A percentile compares a stretch with the other conserved stretches of the same genome.
phyloP scores from a whole-genome alignment of 805 yeast genomes.

The Candida schatavii region DNA sequence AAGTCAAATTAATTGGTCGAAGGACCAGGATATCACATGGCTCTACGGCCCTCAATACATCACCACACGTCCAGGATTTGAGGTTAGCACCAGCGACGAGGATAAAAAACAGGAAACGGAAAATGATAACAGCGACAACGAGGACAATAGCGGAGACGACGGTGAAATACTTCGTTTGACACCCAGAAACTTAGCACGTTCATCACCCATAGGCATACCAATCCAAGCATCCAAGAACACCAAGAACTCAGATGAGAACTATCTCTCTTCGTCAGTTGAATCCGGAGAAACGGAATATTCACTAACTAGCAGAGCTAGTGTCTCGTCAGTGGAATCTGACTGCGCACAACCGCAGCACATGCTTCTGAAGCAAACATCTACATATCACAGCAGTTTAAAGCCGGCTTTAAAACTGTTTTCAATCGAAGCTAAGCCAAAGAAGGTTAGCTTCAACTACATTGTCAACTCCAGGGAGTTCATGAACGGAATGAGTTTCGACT shows the following conservation, averaged over 20 bases:
- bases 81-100: background rate
- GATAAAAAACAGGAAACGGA: too few relatives aligned
- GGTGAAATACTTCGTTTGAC: background rate
- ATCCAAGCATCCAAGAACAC: constrained; percentile 2
- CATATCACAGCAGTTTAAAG: constrained; percentile 11
- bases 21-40: constrained; percentile 53
- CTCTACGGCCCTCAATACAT: constrained; percentile 48
- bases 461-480: constrained; percentile 45
- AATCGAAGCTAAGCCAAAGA: constrained; percentile 15
- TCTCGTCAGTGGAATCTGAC: constrained; percentile 8
- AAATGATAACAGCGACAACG: too few relatives aligned
- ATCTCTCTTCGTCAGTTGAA: constrained; percentile 11
- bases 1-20: constrained; percentile 49
- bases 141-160: too few relatives aligned
- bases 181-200: constrained; percentile 3
- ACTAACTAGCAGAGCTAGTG: constrained; percentile 9
- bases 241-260: constrained; percentile 13
- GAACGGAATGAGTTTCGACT: constrained; percentile 43
- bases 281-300: constrained; percentile 11
- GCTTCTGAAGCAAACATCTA: constrained; percentile 5
- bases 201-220: constrained; percentile 1
- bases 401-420: constrained; percentile 17
- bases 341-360: background rate
- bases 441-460: constrained; percentile 41
- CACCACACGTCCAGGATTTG: background rate